A percentile compares a stretch with the other conserved stretches of the same genome.
Conservation (phyloP, 192 early-diverging fungal species). For the Spizellomyces sp. region DNA sequence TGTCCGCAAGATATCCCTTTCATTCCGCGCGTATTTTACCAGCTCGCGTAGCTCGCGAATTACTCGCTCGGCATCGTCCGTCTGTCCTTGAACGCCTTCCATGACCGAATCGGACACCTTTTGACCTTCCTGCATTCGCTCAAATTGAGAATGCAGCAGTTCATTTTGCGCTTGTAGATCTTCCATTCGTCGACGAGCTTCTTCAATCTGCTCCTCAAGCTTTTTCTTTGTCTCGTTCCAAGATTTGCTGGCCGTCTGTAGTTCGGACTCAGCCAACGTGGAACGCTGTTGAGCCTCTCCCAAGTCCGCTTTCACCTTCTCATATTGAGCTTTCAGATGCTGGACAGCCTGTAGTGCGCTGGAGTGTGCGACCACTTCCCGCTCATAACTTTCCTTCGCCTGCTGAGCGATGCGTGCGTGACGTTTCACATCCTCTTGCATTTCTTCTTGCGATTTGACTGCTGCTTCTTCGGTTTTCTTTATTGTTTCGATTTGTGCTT, state of each 20-base stretch:
- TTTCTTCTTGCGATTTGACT: conserved; percentile 29
- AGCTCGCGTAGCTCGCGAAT: conserved; percentile 52
- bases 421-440: conserved; percentile 53
- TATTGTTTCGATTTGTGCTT: conserved; percentile 23
- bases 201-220: conserved; percentile 45
- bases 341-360: conserved; percentile 52
- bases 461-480: conserved; percentile 37
- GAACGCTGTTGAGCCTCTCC: conserved; percentile 19
- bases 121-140: conserved; percentile 42
- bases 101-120: not conserved
- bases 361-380: conserved; percentile 67
- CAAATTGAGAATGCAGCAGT: conserved; percentile 73
- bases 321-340: conserved; percentile 39
- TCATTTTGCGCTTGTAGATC: conserved; percentile 71
- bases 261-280: conserved; percentile 45
- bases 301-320: conserved; percentile 29
- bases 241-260: conserved; percentile 41
- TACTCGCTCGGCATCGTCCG: not conserved
- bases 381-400: conserved; percentile 69
- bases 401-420: conserved; percentile 52
- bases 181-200: conserved; percentile 49
- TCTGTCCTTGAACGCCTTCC: not conserved
- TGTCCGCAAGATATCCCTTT: conserved; percentile 71
- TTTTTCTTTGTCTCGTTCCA: conserved; percentile 51
- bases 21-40: conserved; percentile 67